phyloP scores from a whole-genome alignment of 768 basidiomycete species.

The Serendipita sp. region DNA sequence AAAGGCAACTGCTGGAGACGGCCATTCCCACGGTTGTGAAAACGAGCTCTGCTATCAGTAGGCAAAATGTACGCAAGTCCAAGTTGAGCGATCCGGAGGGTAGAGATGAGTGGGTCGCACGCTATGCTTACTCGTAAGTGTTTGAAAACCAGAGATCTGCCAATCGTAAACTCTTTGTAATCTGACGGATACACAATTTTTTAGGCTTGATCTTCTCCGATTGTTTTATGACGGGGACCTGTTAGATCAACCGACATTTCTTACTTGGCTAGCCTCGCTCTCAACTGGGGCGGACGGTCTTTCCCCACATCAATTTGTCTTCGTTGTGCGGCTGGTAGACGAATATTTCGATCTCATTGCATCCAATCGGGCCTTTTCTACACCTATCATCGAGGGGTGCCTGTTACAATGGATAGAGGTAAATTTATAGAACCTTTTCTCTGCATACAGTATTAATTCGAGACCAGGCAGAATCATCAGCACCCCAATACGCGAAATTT shows the following conservation, averaged over 20 bases:
- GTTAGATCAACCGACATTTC: slow-evolving; percentile 3
- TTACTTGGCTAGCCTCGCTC: neutral
- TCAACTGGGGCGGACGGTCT: neutral
- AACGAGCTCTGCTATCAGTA: slow-evolving; percentile 52
- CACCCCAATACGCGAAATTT: neutral
- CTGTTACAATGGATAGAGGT: neutral
- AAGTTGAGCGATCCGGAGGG: slow-evolving; percentile 56
- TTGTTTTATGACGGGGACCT: neutral
- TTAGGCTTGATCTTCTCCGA: neutral
- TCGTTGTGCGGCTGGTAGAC: neutral
- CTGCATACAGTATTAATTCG: neutral
- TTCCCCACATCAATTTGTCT: neutral
- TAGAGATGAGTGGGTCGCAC: slow-evolving; percentile 60
- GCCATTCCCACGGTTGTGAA: slow-evolving; percentile 64
- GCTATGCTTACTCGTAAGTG: slow-evolving; percentile 60
- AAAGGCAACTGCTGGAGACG: slow-evolving; percentile 68
- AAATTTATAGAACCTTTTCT: neutral
- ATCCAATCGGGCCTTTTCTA: neutral
- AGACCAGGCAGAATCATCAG: neutral
- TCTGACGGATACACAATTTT: too few species aligned
- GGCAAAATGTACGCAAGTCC: slow-evolving; percentile 60
- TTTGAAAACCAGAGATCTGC: neutral
- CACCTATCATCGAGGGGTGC: neutral
- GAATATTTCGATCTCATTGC: slow-evolving; percentile 1
- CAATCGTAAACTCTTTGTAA: neutral